A percentile compares a stretch with the other conserved stretches of the same genome.
phyloP scores from a whole-genome alignment of 768 basidiomycete genomes.

The Brasilioporus rufonigricans region DNA sequence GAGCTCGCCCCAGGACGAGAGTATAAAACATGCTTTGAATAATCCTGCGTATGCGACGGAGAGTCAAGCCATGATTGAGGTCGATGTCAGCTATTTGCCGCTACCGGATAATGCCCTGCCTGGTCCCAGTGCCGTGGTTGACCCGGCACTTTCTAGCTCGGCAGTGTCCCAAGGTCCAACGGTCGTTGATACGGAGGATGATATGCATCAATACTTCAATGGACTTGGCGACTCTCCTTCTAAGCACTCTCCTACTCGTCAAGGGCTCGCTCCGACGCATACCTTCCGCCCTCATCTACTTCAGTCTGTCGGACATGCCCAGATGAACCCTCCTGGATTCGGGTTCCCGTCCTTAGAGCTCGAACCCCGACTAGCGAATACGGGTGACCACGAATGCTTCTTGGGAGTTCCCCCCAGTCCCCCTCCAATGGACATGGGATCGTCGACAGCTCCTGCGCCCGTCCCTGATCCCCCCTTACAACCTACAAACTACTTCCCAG shows the following conservation, averaged over 20 bases:
- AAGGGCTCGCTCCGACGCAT: neutral
- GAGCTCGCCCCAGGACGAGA: neutral
- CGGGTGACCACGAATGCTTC: constrained; percentile 18
- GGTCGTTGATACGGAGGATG: constrained; percentile 15
- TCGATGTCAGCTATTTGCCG: neutral
- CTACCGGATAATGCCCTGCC: neutral
- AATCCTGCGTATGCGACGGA: neutral
- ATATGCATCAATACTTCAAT: constrained; percentile 29
- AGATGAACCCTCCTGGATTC: constrained; percentile 1
- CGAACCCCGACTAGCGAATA: constrained; percentile 6
- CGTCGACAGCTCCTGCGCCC: neutral
- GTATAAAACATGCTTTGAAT: neutral
- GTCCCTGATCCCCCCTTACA: neutral
- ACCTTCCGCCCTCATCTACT: constrained; percentile 11
- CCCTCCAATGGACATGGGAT: neutral
- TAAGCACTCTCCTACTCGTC: constrained; percentile 6
- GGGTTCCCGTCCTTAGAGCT: constrained; percentile 5
- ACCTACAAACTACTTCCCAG: neutral
- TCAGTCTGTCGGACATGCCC: neutral
- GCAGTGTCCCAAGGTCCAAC: neutral
- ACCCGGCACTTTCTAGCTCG: neutral
- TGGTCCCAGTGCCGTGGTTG: neutral
- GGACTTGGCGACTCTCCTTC: constrained; percentile 24
- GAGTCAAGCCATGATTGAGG: neutral
- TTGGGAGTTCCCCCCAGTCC: constrained; percentile 31